A percentile compares a stretch with the other conserved stretches of the same genome.
phyloP scores from a whole-genome alignment of 1,284 basidiomycete species.

The Trichosporon sp. region DNA sequence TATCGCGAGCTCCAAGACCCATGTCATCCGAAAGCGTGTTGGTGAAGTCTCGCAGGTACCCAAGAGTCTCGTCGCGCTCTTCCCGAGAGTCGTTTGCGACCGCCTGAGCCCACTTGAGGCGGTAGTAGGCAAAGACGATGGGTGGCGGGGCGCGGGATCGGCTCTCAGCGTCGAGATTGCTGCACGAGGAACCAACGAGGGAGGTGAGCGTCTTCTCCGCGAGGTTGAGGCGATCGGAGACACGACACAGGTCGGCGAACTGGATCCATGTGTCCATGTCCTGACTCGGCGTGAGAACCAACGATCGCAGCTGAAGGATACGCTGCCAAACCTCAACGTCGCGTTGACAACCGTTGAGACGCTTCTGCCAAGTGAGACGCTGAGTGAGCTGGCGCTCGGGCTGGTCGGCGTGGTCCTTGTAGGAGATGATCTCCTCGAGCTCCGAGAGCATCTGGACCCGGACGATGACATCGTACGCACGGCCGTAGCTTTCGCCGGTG shows the following conservation, averaged over 20 bases:
- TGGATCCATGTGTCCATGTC: constrained; percentile 98
- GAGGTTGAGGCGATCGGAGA: constrained; percentile 75
- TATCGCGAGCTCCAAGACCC: constrained; percentile 55
- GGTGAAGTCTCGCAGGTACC: constrained; percentile 81
- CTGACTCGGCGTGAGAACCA: constrained; percentile 88
- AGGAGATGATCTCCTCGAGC: constrained; percentile 93
- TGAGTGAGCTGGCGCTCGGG: constrained; percentile 81
- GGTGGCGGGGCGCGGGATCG: constrained; percentile 77
- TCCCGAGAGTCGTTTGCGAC: constrained; percentile 22
- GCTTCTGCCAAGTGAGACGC: constrained; percentile 89
- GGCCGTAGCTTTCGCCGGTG: constrained; percentile 90
- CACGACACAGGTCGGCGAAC: constrained; percentile 81
- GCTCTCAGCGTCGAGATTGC: constrained; percentile 48
- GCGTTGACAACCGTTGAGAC: constrained; percentile 90
- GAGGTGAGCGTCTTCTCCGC: constrained; percentile 98
- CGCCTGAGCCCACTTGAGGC: constrained; percentile 92
- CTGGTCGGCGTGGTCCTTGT: constrained; percentile 91
- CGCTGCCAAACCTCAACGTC: constrained; percentile 99
- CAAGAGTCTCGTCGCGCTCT: constrained; percentile 61
- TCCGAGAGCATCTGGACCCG: constrained; percentile 98
- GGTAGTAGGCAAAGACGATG: constrained; percentile 94
- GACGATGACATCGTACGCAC: constrained; percentile 94
- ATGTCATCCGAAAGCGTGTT: constrained; percentile 70
- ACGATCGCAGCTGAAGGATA: constrained; percentile 88
- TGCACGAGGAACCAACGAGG: constrained; percentile 60